phyloP scores from a whole-genome alignment of 208 protist species.

The Trypanosoma lewisi region DNA sequence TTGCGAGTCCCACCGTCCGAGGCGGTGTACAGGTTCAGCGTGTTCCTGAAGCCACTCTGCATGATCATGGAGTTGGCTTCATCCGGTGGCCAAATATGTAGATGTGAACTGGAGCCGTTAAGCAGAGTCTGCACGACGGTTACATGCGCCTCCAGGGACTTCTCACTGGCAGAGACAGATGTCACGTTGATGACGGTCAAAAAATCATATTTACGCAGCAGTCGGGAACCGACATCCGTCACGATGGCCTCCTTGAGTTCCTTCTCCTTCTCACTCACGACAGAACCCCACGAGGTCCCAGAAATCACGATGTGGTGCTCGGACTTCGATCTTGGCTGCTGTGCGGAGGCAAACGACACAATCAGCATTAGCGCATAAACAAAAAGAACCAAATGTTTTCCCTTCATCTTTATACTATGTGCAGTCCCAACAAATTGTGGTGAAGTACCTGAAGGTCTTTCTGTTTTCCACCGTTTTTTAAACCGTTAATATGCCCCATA shows the following conservation, averaged over 20 bases:
- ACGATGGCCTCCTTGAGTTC: constrained; percentile 4
- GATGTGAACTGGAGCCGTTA: not conserved
- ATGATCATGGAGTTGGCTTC: constrained; percentile 27
- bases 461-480: too few relatives aligned
- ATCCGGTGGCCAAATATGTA: constrained; percentile 23
- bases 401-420: not conserved
- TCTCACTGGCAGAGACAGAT: not conserved
- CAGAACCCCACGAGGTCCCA: constrained; percentile 7
- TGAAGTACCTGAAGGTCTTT: too few relatives aligned
- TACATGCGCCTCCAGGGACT: constrained; percentile 1
- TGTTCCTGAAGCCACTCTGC: constrained; percentile 16
- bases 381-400: not conserved
- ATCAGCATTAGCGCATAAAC: not conserved
- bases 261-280: not conserved
- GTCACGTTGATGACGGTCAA: constrained; percentile 13
- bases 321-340: not conserved
- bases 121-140: constrained; percentile 17
- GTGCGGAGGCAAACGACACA: not conserved
- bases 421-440: too few relatives aligned
- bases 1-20: not conserved
- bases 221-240: constrained; percentile 3
- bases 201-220: constrained; percentile 14
- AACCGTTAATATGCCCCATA: too few relatives aligned
- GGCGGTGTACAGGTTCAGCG: not conserved
- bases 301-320: constrained; percentile 15